Base-by-base conservation (phyloP, 306 rosid genomes). In the Sesbania bispinosa region DNA sequence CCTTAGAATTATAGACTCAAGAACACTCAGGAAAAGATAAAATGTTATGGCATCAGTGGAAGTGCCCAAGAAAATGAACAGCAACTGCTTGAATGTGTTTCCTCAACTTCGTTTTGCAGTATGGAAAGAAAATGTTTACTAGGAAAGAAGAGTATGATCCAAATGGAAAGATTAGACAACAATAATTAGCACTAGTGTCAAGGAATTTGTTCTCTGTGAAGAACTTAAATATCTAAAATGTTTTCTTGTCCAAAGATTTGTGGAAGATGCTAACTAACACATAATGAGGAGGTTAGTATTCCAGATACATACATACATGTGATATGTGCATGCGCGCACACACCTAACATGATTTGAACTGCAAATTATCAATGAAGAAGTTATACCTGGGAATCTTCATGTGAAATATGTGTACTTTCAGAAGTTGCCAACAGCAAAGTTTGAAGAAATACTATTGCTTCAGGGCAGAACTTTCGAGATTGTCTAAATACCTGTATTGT, bases 391-490 rank as follows among this genome's bases (percentile, higher is more conserved):
- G 84, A 59, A 88, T 86, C 88, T 77, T 83, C 82, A 41, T 52
- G 54, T 41, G 82, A 51, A 50, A 23, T 29, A 30, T 39, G 47
- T 53, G 79, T 85, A 77, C 75, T 79, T 57, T 86, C 88, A 66
- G 77, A 78, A 48, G 95, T 76, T 21, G 85, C 87, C 74, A 74
- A 71, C 78, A 90, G 81, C 76, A 81, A 41, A 80, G 83, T 85
- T 65, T 30, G 82, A 53, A 94, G 88, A 83, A 90, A 91, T 42
- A 58, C 46, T 69, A 94, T 80, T 63, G 93, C 85, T 78, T 94
- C 98, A 1, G 97, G 96, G 81, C 85, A 94, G 82, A 90, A 89
- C 86, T 94, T n/a, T 94, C 71, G 29, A 20, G 97, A 86, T 82
- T 89, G 95, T 73, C 77, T 85, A 60, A 85, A 84, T 59, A 91